phyloP scores from a whole-genome alignment of 768 basidiomycete species.

The Tricholoma flavovirens region DNA sequence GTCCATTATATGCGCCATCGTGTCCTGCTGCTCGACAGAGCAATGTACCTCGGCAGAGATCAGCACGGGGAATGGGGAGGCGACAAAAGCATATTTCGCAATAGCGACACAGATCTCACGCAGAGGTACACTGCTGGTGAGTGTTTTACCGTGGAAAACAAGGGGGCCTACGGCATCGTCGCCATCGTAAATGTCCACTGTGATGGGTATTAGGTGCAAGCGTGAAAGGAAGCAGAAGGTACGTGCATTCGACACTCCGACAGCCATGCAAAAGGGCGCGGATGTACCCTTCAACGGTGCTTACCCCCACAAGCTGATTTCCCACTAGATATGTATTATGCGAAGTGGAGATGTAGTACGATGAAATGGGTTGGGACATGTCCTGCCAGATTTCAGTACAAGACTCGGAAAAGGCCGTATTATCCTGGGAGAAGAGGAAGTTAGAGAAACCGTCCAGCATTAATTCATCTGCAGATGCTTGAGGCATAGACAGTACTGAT shows the following conservation, averaged over 20 bases:
- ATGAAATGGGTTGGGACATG: slow-evolving; percentile 82
- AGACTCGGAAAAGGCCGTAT: slow-evolving; percentile 45
- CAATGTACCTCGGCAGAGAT: slow-evolving; percentile 94
- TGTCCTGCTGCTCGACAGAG: slow-evolving; percentile 69
- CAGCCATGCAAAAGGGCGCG: slow-evolving; percentile 85
- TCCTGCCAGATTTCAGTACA: slow-evolving; percentile 56
- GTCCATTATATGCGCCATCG: slow-evolving; percentile 69
- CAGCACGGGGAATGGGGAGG: slow-evolving; percentile 88
- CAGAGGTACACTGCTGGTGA: slow-evolving; percentile 77
- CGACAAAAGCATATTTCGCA: slow-evolving; percentile 82
- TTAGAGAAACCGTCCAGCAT: slow-evolving; percentile 63
- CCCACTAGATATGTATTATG: slow-evolving; percentile 93
- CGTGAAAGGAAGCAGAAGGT: background rate
- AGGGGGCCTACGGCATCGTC: slow-evolving; percentile 63
- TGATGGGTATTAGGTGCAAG: background rate
- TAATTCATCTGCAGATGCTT: slow-evolving; percentile 24
- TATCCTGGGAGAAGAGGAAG: slow-evolving; percentile 79
- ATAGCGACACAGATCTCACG: slow-evolving; percentile 82
- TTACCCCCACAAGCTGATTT: slow-evolving; percentile 80
- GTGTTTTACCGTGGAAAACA: slow-evolving; percentile 85
- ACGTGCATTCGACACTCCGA: slow-evolving; percentile 88
- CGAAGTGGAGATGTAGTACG: slow-evolving; percentile 85
- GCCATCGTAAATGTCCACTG: slow-evolving; percentile 93
- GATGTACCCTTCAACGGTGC: slow-evolving; percentile 91
- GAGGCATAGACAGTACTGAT: slow-evolving; percentile 2